Evolutionary conservation across 257 asterid species (phyloP).

Genomic region (Fraxinus anomala): DNA sequence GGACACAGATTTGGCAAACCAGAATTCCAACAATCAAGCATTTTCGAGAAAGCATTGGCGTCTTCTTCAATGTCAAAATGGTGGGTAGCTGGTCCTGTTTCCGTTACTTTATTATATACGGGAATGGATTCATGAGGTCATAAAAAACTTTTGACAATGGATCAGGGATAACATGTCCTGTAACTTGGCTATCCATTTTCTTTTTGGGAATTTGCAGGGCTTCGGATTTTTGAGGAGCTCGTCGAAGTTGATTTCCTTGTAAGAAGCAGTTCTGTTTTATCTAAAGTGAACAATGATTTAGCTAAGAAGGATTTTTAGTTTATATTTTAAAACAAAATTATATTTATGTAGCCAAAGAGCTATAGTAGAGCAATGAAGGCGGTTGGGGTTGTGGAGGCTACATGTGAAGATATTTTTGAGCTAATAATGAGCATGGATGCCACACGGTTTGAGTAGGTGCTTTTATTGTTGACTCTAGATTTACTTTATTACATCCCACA

Average conservation of each 20-base stretch:
- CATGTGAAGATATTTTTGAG: conserved; percentile 88
- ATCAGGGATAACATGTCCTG: conserved; percentile 16
- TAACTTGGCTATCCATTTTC: conserved; percentile 25
- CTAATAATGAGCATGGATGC: conserved; percentile 93
- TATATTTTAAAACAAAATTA: conserved; percentile 19
- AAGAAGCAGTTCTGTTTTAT: background rate
- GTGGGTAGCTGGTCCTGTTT: conserved; percentile 38
- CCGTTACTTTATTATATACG: conserved; percentile 15
- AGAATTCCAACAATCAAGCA: conserved; percentile 60
- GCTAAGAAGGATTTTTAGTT: conserved; percentile 24
- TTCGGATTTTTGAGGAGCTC: conserved; percentile 90
- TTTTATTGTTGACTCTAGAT: conserved; percentile 19
- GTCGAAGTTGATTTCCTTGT: conserved; percentile 81
- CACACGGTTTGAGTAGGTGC: conserved; percentile 78
- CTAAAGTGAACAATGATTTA: conserved; percentile 21
- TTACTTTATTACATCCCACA: background rate
- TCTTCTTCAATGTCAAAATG: conserved; percentile 90
- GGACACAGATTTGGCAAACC: conserved; percentile 66
- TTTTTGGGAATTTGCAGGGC: conserved; percentile 56
- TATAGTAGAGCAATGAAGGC: conserved; percentile 96
- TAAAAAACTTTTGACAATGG: conserved; percentile 13
- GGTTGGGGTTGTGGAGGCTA: conserved; percentile 88
- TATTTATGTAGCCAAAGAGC: conserved; percentile 75
- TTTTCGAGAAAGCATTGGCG: conserved; percentile 89
- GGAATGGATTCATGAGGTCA: conserved; percentile 1